A percentile compares a stretch with the other conserved stretches of the same genome.
Conservation (phyloP, 768 basidiomycete species). For the Leccinum variicolor region DNA sequence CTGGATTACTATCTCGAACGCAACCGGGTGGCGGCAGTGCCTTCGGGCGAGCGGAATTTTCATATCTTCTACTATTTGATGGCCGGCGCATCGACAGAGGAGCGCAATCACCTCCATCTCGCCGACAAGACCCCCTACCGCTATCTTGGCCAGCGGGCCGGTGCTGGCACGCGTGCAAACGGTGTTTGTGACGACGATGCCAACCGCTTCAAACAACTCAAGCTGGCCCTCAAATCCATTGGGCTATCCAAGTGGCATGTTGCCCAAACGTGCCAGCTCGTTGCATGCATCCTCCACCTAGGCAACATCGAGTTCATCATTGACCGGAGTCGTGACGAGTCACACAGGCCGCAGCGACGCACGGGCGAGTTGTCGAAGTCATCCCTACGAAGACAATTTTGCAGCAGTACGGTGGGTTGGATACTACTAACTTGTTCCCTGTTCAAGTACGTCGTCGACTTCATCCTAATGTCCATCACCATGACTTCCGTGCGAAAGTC, state of each 20-base stretch:
- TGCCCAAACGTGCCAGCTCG: constrained; percentile 90
- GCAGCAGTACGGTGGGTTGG: no score
- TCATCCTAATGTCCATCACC: no score
- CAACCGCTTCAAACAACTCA: constrained; percentile 90
- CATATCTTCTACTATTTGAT: constrained; percentile 98
- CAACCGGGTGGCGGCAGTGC: constrained; percentile 79
- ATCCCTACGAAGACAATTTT: no score
- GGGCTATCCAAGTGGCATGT: constrained; percentile 95
- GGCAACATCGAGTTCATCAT: constrained; percentile 93
- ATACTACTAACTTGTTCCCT: no score
- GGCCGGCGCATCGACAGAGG: constrained; percentile 85
- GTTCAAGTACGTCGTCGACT: no score
- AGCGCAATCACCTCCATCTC: constrained; percentile 84
- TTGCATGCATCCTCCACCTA: constrained; percentile 94
- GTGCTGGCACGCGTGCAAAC: constrained; percentile 39
- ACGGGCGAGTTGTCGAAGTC: no score
- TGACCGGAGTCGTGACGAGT: constrained; percentile 77
- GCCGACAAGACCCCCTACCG: constrained; percentile 79
- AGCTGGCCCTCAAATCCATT: constrained; percentile 88
- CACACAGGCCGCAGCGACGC: no score
- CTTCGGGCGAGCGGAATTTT: constrained; percentile 94
- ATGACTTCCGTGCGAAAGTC: no score
- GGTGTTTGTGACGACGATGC: constrained; percentile 74
- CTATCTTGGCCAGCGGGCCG: constrained; percentile 77
- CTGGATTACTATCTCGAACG: constrained; percentile 96